phyloP scores from a whole-genome alignment of 192 early-diverging fungal species.

The Paraglomus occultum region DNA sequence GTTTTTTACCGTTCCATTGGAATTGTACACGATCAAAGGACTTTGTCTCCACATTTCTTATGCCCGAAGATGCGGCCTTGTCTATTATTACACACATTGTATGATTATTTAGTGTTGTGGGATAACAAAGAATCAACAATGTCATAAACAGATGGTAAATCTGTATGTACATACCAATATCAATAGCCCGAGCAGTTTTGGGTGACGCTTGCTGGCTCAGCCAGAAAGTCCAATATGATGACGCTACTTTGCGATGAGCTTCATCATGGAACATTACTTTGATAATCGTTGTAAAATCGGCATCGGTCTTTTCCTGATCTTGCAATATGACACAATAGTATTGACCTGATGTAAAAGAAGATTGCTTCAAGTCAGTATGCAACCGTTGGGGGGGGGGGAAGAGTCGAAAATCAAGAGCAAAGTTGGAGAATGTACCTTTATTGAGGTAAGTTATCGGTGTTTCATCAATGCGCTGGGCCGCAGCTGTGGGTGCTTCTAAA shows the following conservation, averaged over 20 bases:
- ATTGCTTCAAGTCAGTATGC: background rate
- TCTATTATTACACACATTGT: slow-evolving; percentile 28
- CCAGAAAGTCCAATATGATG: slow-evolving; percentile 73
- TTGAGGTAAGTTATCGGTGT: slow-evolving; percentile 69
- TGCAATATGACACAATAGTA: slow-evolving; percentile 56
- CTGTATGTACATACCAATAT: slow-evolving; percentile 47
- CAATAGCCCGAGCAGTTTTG: slow-evolving; percentile 57
- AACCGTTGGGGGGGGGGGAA: background rate
- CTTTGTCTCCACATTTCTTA: slow-evolving; percentile 51
- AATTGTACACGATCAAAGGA: slow-evolving; percentile 69
- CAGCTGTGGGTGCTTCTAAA: slow-evolving; percentile 51
- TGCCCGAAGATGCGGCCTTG: slow-evolving; percentile 54
- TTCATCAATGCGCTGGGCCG: slow-evolving; percentile 53
- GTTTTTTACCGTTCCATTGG: slow-evolving; percentile 65
- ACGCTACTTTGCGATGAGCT: slow-evolving; percentile 58
- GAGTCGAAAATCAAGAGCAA: background rate
- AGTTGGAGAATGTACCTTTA: slow-evolving; percentile 49
- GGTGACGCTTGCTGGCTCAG: slow-evolving; percentile 63
- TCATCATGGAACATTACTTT: slow-evolving; percentile 73
- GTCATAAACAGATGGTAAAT: background rate
- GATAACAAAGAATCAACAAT: background rate
- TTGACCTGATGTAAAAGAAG: slow-evolving; percentile 39
- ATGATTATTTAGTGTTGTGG: background rate
- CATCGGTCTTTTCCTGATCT: slow-evolving; percentile 48
- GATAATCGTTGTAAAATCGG: slow-evolving; percentile 52